Percentiles rank a stretch among this genome's conserved stretches.
Evolutionary conservation across 805 yeast species (phyloP).

Genomic region (Metschnikowia orientalis): DNA sequence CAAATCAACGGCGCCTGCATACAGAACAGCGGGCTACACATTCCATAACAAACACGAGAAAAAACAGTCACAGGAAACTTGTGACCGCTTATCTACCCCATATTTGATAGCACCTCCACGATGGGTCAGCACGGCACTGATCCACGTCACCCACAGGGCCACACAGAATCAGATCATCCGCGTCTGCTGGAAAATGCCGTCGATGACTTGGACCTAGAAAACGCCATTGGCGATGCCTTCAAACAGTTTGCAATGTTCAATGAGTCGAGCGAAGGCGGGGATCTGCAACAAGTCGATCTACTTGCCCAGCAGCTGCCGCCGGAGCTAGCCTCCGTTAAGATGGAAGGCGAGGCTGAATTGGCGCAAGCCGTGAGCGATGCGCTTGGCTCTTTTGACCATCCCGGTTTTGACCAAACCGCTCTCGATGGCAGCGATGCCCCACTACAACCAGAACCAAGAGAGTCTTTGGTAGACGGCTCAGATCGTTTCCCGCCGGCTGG

Average conservation of each 20-base stretch:
- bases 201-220: constrained; percentile 20
- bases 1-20: too few relatives aligned
- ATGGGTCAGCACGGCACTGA: constrained; percentile 1
- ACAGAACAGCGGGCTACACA: constrained; percentile 1
- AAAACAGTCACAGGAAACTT: constrained; percentile 21
- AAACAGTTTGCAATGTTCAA: constrained; percentile 25
- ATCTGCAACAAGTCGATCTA: neutral
- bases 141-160: constrained; percentile 1
- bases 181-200: neutral
- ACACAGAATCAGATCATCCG: neutral
- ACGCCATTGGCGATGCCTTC: constrained; percentile 39
- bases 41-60: constrained; percentile 5
- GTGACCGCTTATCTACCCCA: constrained; percentile 16
- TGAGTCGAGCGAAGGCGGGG: neutral
- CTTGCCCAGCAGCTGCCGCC: neutral
- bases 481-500: too few relatives aligned
- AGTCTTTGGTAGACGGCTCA: too few relatives aligned
- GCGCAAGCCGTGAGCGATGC: constrained; percentile 8
- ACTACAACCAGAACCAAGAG: too few relatives aligned
- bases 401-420: too few relatives aligned
- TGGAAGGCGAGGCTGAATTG: neutral
- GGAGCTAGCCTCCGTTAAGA: neutral
- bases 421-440: too few relatives aligned
- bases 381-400: constrained; percentile 3
- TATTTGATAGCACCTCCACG: constrained; percentile 7